Evolutionary conservation across 208 protist genomes (phyloP).

Genomic region (Leishmania aethiopica): DNA sequence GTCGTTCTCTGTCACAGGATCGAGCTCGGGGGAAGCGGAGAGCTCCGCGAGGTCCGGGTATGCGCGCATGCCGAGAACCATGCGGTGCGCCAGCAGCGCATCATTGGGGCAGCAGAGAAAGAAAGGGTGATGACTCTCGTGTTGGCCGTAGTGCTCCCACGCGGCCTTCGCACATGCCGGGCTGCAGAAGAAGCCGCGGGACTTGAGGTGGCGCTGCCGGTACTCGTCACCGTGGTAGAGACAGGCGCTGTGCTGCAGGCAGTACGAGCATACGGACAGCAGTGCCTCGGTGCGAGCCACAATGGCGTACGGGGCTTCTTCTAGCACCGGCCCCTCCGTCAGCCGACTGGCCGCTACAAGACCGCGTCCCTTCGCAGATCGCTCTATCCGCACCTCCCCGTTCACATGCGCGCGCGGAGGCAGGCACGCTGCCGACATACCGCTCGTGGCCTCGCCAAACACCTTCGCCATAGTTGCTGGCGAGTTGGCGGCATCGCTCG

Average conservation of each 20-base stretch:
- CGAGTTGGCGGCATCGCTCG: slow-evolving; percentile 41
- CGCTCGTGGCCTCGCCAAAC: slow-evolving; percentile 36
- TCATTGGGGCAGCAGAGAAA: slow-evolving; percentile 87
- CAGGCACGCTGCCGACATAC: slow-evolving; percentile 26
- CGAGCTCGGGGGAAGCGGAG: slow-evolving; percentile 36
- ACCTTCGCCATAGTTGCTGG: slow-evolving; percentile 43
- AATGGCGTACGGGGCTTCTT: slow-evolving; percentile 68
- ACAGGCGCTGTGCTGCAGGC: slow-evolving; percentile 68
- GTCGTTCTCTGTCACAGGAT: slow-evolving; percentile 36
- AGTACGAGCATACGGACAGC: slow-evolving; percentile 78
- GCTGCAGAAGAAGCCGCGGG: slow-evolving; percentile 89
- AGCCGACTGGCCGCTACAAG: slow-evolving; percentile 46
- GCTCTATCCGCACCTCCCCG: slow-evolving; percentile 28
- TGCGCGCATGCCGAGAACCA: slow-evolving; percentile 42
- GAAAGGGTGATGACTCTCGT: slow-evolving; percentile 71
- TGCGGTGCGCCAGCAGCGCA: slow-evolving; percentile 70
- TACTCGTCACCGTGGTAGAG: slow-evolving; percentile 74
- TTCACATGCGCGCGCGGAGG: slow-evolving; percentile 38
- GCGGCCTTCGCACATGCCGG: slow-evolving; percentile 51
- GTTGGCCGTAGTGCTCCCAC: slow-evolving; percentile 77
- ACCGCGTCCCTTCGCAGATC: slow-evolving; percentile 42
- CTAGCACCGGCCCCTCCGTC: slow-evolving; percentile 51
- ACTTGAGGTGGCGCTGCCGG: slow-evolving; percentile 49
- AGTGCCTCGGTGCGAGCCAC: slow-evolving; percentile 69
- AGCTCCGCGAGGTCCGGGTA: slow-evolving; percentile 35